Evolutionary conservation across 1,139 yeast genomes (phyloP).

Genomic region (Suhomyces anneliseae): DNA sequence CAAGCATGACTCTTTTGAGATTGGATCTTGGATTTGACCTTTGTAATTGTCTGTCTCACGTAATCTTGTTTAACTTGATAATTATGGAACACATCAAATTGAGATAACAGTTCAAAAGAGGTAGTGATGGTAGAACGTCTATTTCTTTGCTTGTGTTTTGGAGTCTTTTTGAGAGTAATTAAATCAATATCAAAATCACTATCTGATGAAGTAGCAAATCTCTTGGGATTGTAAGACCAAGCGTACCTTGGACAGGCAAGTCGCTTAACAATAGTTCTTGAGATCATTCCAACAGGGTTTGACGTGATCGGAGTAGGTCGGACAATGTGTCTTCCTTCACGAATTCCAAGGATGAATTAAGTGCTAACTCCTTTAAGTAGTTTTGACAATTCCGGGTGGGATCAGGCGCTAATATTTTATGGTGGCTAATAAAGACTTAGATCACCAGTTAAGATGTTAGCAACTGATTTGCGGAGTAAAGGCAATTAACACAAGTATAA

Average conservation of each 20-base stretch:
- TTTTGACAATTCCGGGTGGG: neutral
- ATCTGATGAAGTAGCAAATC: conserved; percentile 8
- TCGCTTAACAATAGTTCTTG: neutral
- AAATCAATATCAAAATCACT: conserved; percentile 38
- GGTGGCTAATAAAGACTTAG: neutral
- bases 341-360: neutral
- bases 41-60: conserved; percentile 3
- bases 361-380: neutral
- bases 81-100: conserved; percentile 7
- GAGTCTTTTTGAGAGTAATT: conserved; percentile 33
- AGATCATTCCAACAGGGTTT: neutral
- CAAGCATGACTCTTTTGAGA: neutral
- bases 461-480: too few species aligned
- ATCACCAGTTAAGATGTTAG: neutral
- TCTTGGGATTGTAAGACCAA: conserved; percentile 13
- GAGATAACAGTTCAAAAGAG: conserved; percentile 9
- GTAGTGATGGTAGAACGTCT: neutral
- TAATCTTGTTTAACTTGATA: neutral
- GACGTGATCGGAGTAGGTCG: neutral
- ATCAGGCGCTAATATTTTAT: neutral
- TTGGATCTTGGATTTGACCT: conserved; percentile 2
- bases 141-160: conserved; percentile 10
- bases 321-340: neutral
- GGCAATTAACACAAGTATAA: too few species aligned
- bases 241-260: neutral